phyloP scores from a whole-genome alignment of 345 rosid species.

The Gossypium thurberi region DNA sequence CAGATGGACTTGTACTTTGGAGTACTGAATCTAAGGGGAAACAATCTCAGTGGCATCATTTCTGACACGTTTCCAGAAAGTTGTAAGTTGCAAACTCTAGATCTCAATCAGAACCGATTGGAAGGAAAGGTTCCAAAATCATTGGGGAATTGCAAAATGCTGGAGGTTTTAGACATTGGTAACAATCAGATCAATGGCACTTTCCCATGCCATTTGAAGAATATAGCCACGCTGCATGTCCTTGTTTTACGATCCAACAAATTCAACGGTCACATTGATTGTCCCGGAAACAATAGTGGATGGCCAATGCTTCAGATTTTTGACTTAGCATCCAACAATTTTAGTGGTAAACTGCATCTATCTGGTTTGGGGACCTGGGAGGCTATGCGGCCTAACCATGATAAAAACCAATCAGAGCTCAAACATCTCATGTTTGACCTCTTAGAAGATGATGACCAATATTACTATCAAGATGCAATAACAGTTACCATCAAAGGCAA shows the following conservation, averaged over 20 bases:
- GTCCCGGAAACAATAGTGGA: neutral
- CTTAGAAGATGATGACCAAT: no score
- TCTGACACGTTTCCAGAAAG: neutral
- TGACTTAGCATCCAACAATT: no score
- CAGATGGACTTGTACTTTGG: neutral
- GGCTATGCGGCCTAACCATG: neutral
- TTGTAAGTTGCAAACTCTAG: neutral
- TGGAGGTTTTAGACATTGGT: slow-evolving; percentile 42
- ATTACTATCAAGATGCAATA: neutral
- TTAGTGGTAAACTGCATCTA: neutral
- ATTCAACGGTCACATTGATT: slow-evolving; percentile 30
- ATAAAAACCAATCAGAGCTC: neutral
- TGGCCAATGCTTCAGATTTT: neutral
- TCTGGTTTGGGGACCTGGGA: neutral
- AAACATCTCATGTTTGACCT: no score
- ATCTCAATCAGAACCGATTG: neutral
- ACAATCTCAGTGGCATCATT: neutral
- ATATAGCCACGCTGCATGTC: slow-evolving; percentile 23
- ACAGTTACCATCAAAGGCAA: neutral
- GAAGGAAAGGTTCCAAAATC: slow-evolving; percentile 15
- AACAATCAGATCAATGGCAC: slow-evolving; percentile 27
- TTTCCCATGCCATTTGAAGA: slow-evolving; percentile 37
- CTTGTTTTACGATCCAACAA: slow-evolving; percentile 42
- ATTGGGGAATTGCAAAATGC: slow-evolving; percentile 21
- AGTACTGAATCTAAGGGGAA: neutral